Conservation (phyloP, 2,329 filamentous ascomycete species). For the Nakataea oryzae region DNA sequence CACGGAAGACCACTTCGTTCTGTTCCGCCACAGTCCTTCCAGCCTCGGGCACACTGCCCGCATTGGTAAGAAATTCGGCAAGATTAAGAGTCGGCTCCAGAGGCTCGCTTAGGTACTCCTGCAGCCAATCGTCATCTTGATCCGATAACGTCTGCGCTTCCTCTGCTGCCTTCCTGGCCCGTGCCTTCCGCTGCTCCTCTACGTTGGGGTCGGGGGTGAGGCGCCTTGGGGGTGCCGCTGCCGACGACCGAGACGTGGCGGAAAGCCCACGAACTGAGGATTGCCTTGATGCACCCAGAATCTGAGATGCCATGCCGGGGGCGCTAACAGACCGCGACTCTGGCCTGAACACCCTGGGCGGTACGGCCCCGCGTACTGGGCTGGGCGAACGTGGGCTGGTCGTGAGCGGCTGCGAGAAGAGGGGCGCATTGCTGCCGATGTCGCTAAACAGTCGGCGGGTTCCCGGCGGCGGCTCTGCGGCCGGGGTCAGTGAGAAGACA, state of each 20-base stretch:
- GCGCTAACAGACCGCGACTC: slow-evolving; percentile 51
- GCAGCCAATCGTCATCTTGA: slow-evolving; percentile 53
- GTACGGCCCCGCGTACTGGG: slow-evolving; percentile 48
- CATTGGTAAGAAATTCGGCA: slow-evolving; percentile 49
- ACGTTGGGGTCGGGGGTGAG: slow-evolving; percentile 33
- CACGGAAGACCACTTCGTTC: slow-evolving; percentile 60
- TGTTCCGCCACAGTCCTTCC: slow-evolving; percentile 50
- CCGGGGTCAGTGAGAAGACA: slow-evolving; percentile 34
- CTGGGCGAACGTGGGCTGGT: slow-evolving; percentile 64
- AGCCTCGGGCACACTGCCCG: slow-evolving; percentile 38
- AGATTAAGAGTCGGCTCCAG: slow-evolving; percentile 51
- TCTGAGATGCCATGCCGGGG: slow-evolving; percentile 46
- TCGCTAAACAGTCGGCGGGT: slow-evolving; percentile 39
- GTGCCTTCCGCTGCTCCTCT: slow-evolving; percentile 38
- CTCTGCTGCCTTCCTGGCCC: slow-evolving; percentile 45
- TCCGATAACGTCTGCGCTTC: slow-evolving; percentile 49
- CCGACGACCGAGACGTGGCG: slow-evolving; percentile 21
- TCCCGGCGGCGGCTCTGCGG: slow-evolving; percentile 16
- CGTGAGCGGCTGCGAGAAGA: slow-evolving; percentile 42
- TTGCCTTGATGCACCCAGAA: slow-evolving; percentile 28
- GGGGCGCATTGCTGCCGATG: slow-evolving; percentile 34
- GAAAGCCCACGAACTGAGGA: slow-evolving; percentile 1
- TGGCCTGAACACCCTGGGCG: slow-evolving; percentile 34
- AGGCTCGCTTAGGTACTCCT: slow-evolving; percentile 40
- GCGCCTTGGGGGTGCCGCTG: slow-evolving; percentile 24